A percentile compares a stretch with the other conserved stretches of the same genome.
phyloP scores from a whole-genome alignment of 371 early-diverging fungal species.

The Rhizomucor pusillus region DNA sequence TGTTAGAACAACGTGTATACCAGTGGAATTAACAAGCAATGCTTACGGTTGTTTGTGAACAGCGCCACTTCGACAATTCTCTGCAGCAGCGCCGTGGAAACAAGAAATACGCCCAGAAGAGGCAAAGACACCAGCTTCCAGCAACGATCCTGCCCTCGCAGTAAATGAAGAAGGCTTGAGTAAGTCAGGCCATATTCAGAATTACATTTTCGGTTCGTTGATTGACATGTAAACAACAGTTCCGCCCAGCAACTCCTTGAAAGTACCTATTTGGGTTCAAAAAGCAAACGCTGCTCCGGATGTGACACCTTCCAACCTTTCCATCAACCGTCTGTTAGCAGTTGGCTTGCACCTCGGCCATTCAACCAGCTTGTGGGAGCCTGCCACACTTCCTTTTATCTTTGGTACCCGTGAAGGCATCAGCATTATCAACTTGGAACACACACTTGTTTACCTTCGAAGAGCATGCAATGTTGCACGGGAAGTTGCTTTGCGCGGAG shows the following conservation, averaged over 20 bases:
- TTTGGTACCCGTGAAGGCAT: conserved; percentile 91
- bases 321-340: conserved; percentile 74
- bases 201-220: no score
- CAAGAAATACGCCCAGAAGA: no score
- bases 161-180: no score
- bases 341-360: conserved; percentile 94
- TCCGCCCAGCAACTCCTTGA: conserved; percentile 22
- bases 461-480: conserved; percentile 77
- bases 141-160: no score
- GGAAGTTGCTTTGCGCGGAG: conserved; percentile 76
- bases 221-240: conserved; percentile 5
- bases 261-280: conserved; percentile 34
- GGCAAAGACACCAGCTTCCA: no score
- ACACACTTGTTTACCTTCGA: conserved; percentile 85
- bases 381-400: conserved; percentile 81
- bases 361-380: conserved; percentile 75
- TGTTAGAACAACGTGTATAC: no score
- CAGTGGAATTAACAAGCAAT: no score
- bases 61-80: no score
- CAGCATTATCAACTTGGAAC: conserved; percentile 93
- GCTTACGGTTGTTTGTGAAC: no score
- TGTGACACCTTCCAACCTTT: conserved; percentile 48
- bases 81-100: no score
- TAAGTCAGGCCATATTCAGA: no score
- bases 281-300: conserved; percentile 24